Conservation (phyloP, 345 rosid species). For the Stellera chamaejasme region DNA sequence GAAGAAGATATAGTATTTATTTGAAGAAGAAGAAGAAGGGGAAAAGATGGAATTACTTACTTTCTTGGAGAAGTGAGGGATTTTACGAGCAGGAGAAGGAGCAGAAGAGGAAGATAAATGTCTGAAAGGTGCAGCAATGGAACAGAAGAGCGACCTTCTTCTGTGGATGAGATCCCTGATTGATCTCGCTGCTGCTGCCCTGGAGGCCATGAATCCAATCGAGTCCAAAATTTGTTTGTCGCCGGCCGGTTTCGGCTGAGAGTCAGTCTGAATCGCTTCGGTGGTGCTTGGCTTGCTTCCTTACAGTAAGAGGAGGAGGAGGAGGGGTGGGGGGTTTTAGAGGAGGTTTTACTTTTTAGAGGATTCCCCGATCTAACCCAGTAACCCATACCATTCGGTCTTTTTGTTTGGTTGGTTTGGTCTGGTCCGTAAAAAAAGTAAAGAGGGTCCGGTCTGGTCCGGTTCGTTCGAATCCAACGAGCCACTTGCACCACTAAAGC, state of each 20-base stretch:
- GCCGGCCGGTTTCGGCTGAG: neutral
- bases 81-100: slow-evolving; percentile 34
- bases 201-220: slow-evolving; percentile 35
- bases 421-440: neutral
- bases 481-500: too few species aligned
- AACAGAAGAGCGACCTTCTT: slow-evolving; percentile 27
- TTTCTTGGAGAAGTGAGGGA: slow-evolving; percentile 73
- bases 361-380: too few species aligned
- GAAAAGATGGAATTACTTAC: slow-evolving; percentile 27
- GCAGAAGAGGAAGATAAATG: slow-evolving; percentile 46
- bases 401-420: neutral
- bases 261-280: neutral
- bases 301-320: neutral
- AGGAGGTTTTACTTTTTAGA: neutral
- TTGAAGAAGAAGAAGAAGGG: neutral
- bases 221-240: neutral
- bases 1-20: neutral
- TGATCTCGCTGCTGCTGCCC: slow-evolving; percentile 36
- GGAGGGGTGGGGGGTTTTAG: slow-evolving; percentile 1
- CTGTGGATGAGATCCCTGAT: slow-evolving; percentile 27
- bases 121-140: slow-evolving; percentile 33
- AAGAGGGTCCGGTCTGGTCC: slow-evolving; percentile 1
- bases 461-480: too few species aligned
- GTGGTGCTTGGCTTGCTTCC: neutral
- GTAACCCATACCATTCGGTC: too few species aligned